These are phyloP conservation scores for Suillus subluteus DNA, from an alignment of 768 basidiomycete genomes.

Conservation along the genomic window DNA sequence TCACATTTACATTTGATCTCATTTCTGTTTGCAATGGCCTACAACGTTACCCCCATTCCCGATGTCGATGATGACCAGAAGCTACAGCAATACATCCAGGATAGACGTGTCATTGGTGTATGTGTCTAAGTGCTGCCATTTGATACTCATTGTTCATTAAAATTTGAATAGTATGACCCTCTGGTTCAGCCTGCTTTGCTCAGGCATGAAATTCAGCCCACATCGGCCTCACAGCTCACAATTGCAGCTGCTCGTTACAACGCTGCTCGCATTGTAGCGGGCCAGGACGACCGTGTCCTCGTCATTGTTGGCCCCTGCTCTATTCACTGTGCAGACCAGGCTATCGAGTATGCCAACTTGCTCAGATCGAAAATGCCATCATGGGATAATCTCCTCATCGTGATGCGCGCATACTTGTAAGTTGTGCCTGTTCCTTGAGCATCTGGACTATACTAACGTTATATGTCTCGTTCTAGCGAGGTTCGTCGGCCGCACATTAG, in stretches of 20 bases:
- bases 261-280: slow-evolving; percentile 79
- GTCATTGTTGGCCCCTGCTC: slow-evolving; percentile 97
- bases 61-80: slow-evolving; percentile 64
- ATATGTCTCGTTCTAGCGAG: slow-evolving; percentile 39
- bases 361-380: slow-evolving; percentile 67
- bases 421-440: slow-evolving; percentile 36
- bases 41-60: slow-evolving; percentile 64
- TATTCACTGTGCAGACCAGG: slow-evolving; percentile 88
- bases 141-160: slow-evolving; percentile 19
- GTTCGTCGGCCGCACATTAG: slow-evolving; percentile 26
- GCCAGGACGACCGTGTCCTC: slow-evolving; percentile 82
- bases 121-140: slow-evolving; percentile 22
- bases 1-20: background rate
- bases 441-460: slow-evolving; percentile 28
- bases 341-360: slow-evolving; percentile 77
- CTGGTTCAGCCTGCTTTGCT: slow-evolving; percentile 92
- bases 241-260: slow-evolving; percentile 80
- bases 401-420: slow-evolving; percentile 98
- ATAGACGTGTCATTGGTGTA: slow-evolving; percentile 81
- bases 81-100: slow-evolving; percentile 76
- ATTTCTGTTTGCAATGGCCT: slow-evolving; percentile 10
- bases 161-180: slow-evolving; percentile 79
- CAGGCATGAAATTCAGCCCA: slow-evolving; percentile 80
- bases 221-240: slow-evolving; percentile 65
- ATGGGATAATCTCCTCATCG: slow-evolving; percentile 80